Base-by-base conservation (phyloP, 768 basidiomycete species). In the Mycena latifolia region DNA sequence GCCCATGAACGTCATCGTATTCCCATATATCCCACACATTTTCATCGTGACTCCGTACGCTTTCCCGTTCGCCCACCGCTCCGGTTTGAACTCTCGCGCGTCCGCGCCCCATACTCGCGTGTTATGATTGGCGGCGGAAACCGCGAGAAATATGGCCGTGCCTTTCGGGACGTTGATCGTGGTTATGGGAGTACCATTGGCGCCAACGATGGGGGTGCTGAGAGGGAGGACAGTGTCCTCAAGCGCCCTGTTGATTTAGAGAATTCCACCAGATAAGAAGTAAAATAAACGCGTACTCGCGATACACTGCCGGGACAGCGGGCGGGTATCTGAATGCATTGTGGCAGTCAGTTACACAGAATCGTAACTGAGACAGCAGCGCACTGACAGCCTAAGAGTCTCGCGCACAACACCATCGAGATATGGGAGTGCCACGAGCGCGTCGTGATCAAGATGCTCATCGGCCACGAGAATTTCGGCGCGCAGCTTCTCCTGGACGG, bases 51-150 rank as follows among this genome's bases (percentile, higher is more conserved):
- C 47, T 8, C 5, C 18, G 5, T 48, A 24, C 14, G 25, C 47
- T 15, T 27, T 48, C 12, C 47, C 47, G 25, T 48, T 14, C 25
- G 25, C 10, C 47, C 47, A 48, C n/a, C 47, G 22, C 25, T 48
- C 47, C 25, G 47, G 25, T 15, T 18, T 48, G 47, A 48, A 48
- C n/a, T 48, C 47, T 9, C 18, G 5, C 22, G 25, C 25, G 25
- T 48, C 47, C 14, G n/a, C n/a, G n/a, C 47, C 47, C 25, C 25
- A 48, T 48, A n/a, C n/a, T n/a, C n/a, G n/a, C n/a, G n/a, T 48
- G 25, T 48, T 48, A 14, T 27, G 24, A 15, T 48, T 48, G 5
- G 25, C 47, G 25, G 47, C 25, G 55, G 25, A 8, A 59, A 41
- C 15, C 2, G 47, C 47, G 14, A 48, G 9, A 25, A 27, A 48